Base-by-base conservation (phyloP, 495 filamentous ascomycete species). In the Talaromyces trachyspermus region DNA sequence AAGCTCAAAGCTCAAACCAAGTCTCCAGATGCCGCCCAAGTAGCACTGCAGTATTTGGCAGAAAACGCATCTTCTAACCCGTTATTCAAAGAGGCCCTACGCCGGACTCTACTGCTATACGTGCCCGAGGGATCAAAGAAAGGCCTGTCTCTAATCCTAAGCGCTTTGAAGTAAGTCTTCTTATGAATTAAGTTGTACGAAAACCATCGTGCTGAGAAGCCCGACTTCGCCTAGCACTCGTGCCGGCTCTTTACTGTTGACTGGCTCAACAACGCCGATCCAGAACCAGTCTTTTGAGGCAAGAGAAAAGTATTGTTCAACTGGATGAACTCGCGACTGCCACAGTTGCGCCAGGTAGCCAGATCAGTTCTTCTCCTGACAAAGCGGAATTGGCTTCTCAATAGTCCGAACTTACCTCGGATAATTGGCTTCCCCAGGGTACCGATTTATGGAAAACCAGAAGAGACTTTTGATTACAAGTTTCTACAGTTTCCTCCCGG, bases 231-330 rank as follows among this genome's bases (percentile, higher is more conserved):
- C 5, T 57, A 90, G 84, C 49, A 85, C 84, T 23, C 73, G 73
- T n/a, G 64, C 79, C 0, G 86, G 85, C 7, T 87, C 80, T 26
- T 58, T 87, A 12, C 60, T 86, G 12, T 60, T 83, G 15, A 89
- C 85, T 0, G 83, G 84, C 18, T 79, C 78, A 18, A 67, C 68
- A 24, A 81, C 71, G 1, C 76, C 78, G 0, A 61, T 89, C 18
- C 74, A 84, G 43, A 65, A 78, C 42, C 86, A 86, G 51, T 72
- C 82, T 2, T 51, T 83, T 6, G 61, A 70, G 29, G 65, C 76
- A 25, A 77, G 87, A 2, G 71, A 83, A 56, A 74, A 19, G 71
- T 87, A 30, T 61, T 89, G 8, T 66, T 75, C 18, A 51, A 65
- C 24, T 87, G 84, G 83, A 55, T 64, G 15, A 57, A 57, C 8